Base-by-base conservation (phyloP, 2,329 filamentous ascomycete species). In the Zymoseptoria pseudotritici region DNA sequence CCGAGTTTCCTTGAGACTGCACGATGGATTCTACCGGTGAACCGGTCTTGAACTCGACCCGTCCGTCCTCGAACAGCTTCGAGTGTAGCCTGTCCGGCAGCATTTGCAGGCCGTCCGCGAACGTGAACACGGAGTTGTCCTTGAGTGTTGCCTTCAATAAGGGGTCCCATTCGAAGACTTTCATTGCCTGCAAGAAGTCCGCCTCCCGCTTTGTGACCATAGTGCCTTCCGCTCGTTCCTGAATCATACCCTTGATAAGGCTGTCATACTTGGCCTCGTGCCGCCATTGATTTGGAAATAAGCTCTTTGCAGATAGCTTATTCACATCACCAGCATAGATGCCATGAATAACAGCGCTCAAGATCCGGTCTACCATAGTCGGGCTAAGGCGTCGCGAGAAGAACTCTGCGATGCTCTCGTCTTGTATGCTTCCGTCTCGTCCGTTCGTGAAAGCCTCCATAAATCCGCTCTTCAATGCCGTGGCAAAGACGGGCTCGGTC, bases 261-360 rank as follows among this genome's bases (percentile, higher is more conserved):
- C 74, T 73, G 9, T 77, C 78, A 51, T 73, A 71, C n/a, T 69
- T 61, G 6, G 65, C 70, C 62, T 86, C 83, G 58, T 81, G 74
- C n/a, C 80, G 64, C 70, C 79, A 79, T 0, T 78, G 59, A 24
- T 74, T 66, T 9, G 86, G 76, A 49, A 87, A 71, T 50, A 89
- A 77, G 55, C 84, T 85, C 66, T 84, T 85, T 54, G 84, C 85
- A 73, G 91, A 96, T 55, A 97, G 78, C 70, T 87, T 82, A 72
- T 89, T 85, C 54, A 96, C 84, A 74, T 97, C 89, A 4, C 94
- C 94, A 21, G 92, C 94, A 73, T 95, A 96, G 60, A 97, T 91
- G 50, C 94, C 94, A 74, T 97, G 94, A 57, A 91, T 75, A 2
- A 85, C 71, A 1, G 87, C 91, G 4, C 91, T 96, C 6, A 85